Conservation (phyloP, 2,329 filamentous ascomycete species). For the Iodosphaeria phyllophila region DNA sequence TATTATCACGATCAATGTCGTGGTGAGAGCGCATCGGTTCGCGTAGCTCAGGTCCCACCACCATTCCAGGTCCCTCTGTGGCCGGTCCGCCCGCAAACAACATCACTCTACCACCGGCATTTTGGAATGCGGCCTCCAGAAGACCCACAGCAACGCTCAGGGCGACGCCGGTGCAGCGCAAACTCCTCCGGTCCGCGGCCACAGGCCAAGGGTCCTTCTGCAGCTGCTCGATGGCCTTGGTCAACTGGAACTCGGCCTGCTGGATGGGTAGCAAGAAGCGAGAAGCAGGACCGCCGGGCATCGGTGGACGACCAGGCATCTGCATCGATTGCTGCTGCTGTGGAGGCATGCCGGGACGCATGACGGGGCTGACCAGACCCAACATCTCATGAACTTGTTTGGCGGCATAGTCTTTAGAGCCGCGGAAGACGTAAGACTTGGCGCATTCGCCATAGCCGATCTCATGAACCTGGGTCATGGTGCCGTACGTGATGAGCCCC, state of each 20-base stretch:
- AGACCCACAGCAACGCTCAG: conserved; percentile 85
- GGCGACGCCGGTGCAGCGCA: conserved; percentile 92
- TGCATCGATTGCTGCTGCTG: no score
- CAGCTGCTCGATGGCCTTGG: conserved; percentile 83
- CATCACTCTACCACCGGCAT: conserved; percentile 91
- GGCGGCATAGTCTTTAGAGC: conserved; percentile 92
- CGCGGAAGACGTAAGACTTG: conserved; percentile 95
- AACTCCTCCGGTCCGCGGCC: conserved; percentile 72
- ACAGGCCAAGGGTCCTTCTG: conserved; percentile 98
- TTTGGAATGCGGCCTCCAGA: conserved; percentile 88
- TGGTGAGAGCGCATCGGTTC: conserved; percentile 97
- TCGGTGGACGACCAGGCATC: conserved; percentile 56
- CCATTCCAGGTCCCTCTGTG: conserved; percentile 91
- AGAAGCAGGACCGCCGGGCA: conserved; percentile 63
- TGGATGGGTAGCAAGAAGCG: conserved; percentile 88
- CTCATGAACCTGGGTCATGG: conserved; percentile 95
- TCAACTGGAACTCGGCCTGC: conserved; percentile 93
- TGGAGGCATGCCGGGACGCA: conserved; percentile 57
- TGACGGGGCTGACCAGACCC: conserved; percentile 52
- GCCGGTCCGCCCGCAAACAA: conserved; percentile 87
- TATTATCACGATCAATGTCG: conserved; percentile 95
- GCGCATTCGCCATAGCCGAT: conserved; percentile 96
- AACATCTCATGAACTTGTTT: conserved; percentile 99
- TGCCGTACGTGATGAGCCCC: conserved; percentile 74
- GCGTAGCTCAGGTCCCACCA: conserved; percentile 85